These are phyloP conservation scores for Moelleriella libera DNA, from an alignment of 2,329 filamentous ascomycete species.

Conservation along the genomic window DNA sequence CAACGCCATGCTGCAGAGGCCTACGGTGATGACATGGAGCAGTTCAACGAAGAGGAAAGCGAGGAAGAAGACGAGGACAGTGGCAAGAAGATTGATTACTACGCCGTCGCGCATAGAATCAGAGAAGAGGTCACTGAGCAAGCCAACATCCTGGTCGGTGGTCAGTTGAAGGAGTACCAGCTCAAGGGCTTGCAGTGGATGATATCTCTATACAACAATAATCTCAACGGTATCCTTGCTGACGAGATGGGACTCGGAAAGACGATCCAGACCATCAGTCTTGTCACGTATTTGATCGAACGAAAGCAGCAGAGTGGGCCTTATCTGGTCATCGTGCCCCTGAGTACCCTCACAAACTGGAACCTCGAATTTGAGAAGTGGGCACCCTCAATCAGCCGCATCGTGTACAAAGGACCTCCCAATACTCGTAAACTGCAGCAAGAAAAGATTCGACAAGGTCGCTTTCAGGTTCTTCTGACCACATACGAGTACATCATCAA, in stretches of 20 bases:
- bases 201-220: constrained; percentile 99
- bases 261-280: constrained; percentile 96
- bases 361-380: constrained; percentile 98
- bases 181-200: constrained; percentile 99
- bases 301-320: constrained; percentile 84
- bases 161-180: constrained; percentile 92
- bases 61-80: constrained; percentile 58
- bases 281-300: constrained; percentile 95
- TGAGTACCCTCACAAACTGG: constrained; percentile 98
- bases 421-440: constrained; percentile 79
- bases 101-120: constrained; percentile 90
- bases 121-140: constrained; percentile 83
- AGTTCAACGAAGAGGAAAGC: constrained; percentile 46
- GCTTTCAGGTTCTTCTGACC: constrained; percentile 91
- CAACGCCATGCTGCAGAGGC: constrained; percentile 70
- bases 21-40: constrained; percentile 51
- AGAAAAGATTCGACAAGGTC: constrained; percentile 83
- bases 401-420: constrained; percentile 96
- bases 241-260: constrained; percentile 99
- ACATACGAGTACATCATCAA: constrained; percentile 99
- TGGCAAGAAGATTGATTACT: constrained; percentile 88
- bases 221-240: constrained; percentile 93
- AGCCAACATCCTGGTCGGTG: constrained; percentile 76
- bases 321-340: constrained; percentile 89
- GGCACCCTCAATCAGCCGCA: constrained; percentile 73